Percentiles rank a stretch among this genome's conserved stretches.
Conservation (phyloP, 2,329 filamentous ascomycete genomes). For the Ophiocordyceps camponoti-saundersi region DNA sequence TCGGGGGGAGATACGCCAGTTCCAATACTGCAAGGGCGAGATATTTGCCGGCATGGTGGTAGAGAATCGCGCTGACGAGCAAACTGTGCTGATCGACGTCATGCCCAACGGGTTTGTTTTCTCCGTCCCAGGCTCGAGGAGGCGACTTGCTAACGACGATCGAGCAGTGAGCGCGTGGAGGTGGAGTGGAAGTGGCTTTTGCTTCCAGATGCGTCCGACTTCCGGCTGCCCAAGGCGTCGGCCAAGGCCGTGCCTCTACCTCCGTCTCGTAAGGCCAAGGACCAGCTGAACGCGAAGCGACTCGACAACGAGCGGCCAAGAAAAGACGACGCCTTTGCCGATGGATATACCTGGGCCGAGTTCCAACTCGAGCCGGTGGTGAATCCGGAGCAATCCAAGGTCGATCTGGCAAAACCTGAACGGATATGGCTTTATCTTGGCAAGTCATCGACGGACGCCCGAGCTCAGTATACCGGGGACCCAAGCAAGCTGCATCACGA, state of each 20-base stretch:
- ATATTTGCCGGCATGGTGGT: conserved; percentile 83
- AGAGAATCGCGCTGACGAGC: conserved; percentile 64
- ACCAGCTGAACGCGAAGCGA: conserved; percentile 51
- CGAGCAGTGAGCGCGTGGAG: conserved; percentile 49
- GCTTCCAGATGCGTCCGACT: conserved; percentile 54
- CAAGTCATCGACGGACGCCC: conserved; percentile 72
- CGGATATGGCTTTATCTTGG: conserved; percentile 84
- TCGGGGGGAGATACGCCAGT: conserved; percentile 64
- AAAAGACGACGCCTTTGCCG: conserved; percentile 49
- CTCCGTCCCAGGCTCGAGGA: neutral
- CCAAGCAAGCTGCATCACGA: conserved; percentile 42
- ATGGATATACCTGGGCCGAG: conserved; percentile 60
- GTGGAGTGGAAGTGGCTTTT: conserved; percentile 75
- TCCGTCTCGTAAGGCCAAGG: conserved; percentile 40
- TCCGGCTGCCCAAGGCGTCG: conserved; percentile 58
- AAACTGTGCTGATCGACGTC: conserved; percentile 62
- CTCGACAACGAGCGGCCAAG: conserved; percentile 43
- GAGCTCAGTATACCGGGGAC: conserved; percentile 80
- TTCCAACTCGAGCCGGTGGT: conserved; percentile 47
- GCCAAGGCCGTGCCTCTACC: conserved; percentile 56
- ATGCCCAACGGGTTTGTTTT: conserved; percentile 60
- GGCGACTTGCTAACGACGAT: conserved; percentile 14
- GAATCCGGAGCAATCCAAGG: conserved; percentile 46
- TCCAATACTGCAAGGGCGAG: conserved; percentile 69
- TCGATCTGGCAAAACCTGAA: conserved; percentile 56